Percentiles rank a stretch among this genome's conserved stretches.
phyloP scores from a whole-genome alignment of 2,329 filamentous ascomycete genomes.

The Alternaria consortialis region DNA sequence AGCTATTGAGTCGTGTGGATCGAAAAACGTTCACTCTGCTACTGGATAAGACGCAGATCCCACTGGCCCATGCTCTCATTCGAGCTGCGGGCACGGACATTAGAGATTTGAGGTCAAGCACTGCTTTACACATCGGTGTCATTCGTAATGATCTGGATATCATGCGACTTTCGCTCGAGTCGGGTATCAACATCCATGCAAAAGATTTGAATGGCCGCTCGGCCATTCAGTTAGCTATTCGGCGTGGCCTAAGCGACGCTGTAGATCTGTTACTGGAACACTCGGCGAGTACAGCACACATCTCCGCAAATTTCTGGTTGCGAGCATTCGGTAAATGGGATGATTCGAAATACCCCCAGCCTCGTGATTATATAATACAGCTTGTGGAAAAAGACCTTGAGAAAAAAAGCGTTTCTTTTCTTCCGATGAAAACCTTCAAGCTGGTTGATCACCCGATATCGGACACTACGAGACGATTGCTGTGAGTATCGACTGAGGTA shows the following conservation, averaged over 20 bases:
- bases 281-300: not conserved
- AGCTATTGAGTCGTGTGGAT: too few species aligned
- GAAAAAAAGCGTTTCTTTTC: too few species aligned
- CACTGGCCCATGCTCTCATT: not conserved
- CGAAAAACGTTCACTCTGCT: too few species aligned
- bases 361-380: too few species aligned
- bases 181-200: not conserved
- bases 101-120: not conserved
- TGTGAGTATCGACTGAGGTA: too few species aligned
- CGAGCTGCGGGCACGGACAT: not conserved
- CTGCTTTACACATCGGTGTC: not conserved
- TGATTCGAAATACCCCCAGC: too few species aligned
- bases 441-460: too few species aligned
- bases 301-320: too few species aligned
- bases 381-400: too few species aligned
- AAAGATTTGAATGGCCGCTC: not conserved
- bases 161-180: not conserved
- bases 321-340: too few species aligned
- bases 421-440: too few species aligned
- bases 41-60: not conserved
- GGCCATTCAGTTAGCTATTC: not conserved
- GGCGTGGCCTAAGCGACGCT: not conserved
- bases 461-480: too few species aligned
- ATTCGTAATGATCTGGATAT: not conserved
- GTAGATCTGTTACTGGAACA: not conserved